Conservation (phyloP, 768 basidiomycete species). For the Rhodotorula taiwanensis region DNA sequence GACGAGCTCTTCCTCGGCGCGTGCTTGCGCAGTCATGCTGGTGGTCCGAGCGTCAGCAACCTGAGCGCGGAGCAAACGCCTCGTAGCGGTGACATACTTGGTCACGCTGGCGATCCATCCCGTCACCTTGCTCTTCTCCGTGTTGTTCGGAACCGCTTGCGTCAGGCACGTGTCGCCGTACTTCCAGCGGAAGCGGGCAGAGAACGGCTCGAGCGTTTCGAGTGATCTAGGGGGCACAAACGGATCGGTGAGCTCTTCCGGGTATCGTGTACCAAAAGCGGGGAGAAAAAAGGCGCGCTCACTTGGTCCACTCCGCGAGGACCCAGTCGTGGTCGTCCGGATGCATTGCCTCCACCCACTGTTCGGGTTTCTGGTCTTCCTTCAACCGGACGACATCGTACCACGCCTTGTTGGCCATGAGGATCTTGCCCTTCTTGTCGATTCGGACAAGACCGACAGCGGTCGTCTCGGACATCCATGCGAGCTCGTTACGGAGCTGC, state of each 20-base stretch:
- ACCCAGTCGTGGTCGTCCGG: constrained; percentile 7
- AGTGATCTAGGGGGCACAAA: background rate
- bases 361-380: background rate
- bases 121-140: background rate
- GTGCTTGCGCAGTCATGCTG: constrained; percentile 12
- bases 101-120: constrained; percentile 21
- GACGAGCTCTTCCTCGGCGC: constrained; percentile 19
- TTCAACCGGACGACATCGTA: background rate
- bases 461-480: background rate
- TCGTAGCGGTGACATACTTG: background rate
- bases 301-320: background rate
- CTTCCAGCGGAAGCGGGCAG: constrained; percentile 18
- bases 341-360: background rate
- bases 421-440: constrained; percentile 13
- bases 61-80: no score
- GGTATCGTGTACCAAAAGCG: no score
- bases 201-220: background rate
- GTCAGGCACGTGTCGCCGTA: constrained; percentile 14
- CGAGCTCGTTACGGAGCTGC: constrained; percentile 18
- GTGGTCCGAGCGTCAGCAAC: no score
- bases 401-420: constrained; percentile 24
- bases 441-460: constrained; percentile 14
- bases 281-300: background rate
- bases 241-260: no score
- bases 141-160: background rate